These are phyloP conservation scores for Gardenia jasminoides DNA, from an alignment of 257 asterid genomes.

Conservation along the genomic window DNA sequence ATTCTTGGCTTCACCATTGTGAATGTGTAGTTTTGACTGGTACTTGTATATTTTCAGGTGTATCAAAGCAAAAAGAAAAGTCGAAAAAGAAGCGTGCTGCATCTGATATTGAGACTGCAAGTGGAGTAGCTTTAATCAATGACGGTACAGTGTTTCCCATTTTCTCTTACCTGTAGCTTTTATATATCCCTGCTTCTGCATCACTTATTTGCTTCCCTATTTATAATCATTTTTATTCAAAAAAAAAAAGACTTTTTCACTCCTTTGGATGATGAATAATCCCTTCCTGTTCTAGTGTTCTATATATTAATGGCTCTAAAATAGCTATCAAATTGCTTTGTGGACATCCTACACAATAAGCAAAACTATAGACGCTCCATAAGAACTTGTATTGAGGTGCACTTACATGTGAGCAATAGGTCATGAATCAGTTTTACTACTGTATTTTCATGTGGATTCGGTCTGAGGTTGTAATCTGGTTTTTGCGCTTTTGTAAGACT, in stretches of 20 bases:
- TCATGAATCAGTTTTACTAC: background rate
- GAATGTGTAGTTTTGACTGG: background rate
- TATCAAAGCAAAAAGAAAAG: constrained; percentile 17
- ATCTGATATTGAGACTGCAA: constrained; percentile 23
- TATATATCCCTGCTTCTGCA: background rate
- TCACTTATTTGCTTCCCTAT: background rate
- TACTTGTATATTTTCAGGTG: constrained; percentile 17
- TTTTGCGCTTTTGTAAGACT: background rate
- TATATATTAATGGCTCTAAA: background rate
- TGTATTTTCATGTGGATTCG: background rate
- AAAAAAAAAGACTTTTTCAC: no score
- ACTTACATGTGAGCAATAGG: background rate
- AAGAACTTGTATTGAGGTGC: background rate
- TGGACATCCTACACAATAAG: no score
- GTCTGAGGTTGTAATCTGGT: background rate
- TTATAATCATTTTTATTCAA: background rate
- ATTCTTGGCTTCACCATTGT: background rate
- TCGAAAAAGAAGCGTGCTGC: constrained; percentile 32
- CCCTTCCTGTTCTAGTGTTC: background rate
- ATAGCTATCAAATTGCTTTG: background rate
- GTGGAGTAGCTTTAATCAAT: constrained; percentile 10
- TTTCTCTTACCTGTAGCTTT: background rate
- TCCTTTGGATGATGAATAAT: background rate
- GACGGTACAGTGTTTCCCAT: constrained; percentile 20
- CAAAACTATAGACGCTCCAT: background rate